Evolutionary conservation across 768 basidiomycete genomes (phyloP).

Genomic region (Agaricus blazei): DNA sequence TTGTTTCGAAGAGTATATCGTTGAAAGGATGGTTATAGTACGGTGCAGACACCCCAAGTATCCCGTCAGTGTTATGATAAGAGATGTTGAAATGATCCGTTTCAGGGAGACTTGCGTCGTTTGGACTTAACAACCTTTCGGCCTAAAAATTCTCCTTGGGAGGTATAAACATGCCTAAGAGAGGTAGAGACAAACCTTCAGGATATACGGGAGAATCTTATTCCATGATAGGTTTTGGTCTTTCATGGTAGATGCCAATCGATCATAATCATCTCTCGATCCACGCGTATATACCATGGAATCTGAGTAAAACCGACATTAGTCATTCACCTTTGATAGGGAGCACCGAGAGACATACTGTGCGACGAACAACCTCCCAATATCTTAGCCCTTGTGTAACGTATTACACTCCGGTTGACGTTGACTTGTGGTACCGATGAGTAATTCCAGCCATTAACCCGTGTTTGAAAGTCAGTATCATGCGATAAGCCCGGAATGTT

Average conservation of each 20-base stretch:
- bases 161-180: background rate
- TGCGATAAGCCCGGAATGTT: background rate
- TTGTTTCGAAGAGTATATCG: slow-evolving; percentile 4
- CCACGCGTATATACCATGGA: slow-evolving; percentile 28
- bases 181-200: slow-evolving; percentile 8
- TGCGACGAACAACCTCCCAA: slow-evolving; percentile 12
- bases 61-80: background rate
- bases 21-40: slow-evolving; percentile 6
- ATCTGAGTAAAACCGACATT: slow-evolving; percentile 11
- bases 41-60: slow-evolving; percentile 3
- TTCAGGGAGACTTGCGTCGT: background rate
- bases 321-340: too few species aligned
- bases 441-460: slow-evolving; percentile 13
- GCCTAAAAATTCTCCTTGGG: background rate
- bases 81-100: background rate
- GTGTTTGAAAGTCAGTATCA: background rate
- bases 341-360: background rate
- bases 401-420: slow-evolving; percentile 5
- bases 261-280: slow-evolving; percentile 27
- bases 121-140: background rate
- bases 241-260: slow-evolving; percentile 21
- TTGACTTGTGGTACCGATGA: slow-evolving; percentile 8
- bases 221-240: slow-evolving; percentile 27
- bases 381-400: slow-evolving; percentile 6
- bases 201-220: slow-evolving; percentile 21